phyloP scores from a whole-genome alignment of 2,329 filamentous ascomycete species.

The Penicillium paneum region DNA sequence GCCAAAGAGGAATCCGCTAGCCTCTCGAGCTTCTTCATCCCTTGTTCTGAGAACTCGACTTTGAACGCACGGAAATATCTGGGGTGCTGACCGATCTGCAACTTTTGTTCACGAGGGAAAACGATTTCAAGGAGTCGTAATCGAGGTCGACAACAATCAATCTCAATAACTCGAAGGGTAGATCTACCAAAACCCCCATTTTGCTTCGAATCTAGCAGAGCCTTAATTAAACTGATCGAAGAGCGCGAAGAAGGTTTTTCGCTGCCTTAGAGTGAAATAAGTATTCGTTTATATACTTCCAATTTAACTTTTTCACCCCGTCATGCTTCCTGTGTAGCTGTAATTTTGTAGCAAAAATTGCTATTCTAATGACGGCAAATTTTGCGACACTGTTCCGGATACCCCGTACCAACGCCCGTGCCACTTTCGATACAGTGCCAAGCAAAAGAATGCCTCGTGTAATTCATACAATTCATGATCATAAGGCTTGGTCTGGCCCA shows the following conservation, averaged over 20 bases:
- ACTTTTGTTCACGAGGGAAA: neutral
- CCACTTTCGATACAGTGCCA: no score
- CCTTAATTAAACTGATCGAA: neutral
- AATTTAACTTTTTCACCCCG: no score
- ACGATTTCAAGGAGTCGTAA: neutral
- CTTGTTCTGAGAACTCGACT: neutral
- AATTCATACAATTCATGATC: no score
- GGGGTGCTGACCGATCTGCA: neutral
- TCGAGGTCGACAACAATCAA: neutral
- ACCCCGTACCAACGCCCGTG: neutral
- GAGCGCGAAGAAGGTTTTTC: neutral
- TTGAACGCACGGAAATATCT: neutral
- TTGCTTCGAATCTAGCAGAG: neutral
- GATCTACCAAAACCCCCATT: neutral
- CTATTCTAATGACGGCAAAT: neutral
- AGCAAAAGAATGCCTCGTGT: no score
- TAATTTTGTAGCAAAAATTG: neutral
- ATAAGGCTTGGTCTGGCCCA: no score
- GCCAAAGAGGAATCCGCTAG: neutral
- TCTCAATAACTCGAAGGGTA: neutral
- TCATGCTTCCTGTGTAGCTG: neutral
- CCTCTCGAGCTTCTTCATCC: neutral
- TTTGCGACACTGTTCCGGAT: neutral
- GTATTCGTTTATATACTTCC: neutral
- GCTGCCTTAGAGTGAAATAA: neutral